These are phyloP conservation scores for Misopates orontium DNA, from an alignment of 257 asterid genomes.

Conservation along the genomic window DNA sequence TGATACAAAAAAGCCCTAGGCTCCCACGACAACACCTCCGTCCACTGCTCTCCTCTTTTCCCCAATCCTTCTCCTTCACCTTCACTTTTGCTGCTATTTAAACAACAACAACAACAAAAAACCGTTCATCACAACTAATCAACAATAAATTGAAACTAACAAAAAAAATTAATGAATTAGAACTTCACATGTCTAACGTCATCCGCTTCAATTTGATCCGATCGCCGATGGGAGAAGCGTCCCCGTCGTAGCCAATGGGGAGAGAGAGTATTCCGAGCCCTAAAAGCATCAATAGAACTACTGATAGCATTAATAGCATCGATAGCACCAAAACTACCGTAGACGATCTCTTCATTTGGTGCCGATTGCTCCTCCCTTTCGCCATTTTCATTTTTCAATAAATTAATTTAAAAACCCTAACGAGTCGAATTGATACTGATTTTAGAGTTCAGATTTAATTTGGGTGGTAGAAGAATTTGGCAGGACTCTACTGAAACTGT, in stretches of 20 bases:
- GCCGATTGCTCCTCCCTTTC: conserved; percentile 57
- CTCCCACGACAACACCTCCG: conserved; percentile 75
- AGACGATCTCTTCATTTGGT: conserved; percentile 70
- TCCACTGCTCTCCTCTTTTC: conserved; percentile 67
- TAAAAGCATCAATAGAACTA: conserved; percentile 74
- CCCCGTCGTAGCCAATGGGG: conserved; percentile 60
- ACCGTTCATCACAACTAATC: too few species aligned
- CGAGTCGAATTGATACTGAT: too few species aligned
- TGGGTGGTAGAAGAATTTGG: too few species aligned
- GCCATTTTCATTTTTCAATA: conserved; percentile 38
- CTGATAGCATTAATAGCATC: conserved; percentile 75
- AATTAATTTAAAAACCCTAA: not conserved
- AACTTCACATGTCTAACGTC: conserved; percentile 43
- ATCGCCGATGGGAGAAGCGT: conserved; percentile 37
- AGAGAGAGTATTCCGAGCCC: conserved; percentile 81
- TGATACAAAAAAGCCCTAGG: conserved; percentile 77
- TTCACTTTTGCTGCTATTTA: conserved; percentile 25
- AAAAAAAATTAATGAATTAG: not conserved
- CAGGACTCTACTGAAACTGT: too few species aligned
- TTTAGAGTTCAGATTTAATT: too few species aligned
- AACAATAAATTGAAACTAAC: not conserved
- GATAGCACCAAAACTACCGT: conserved; percentile 64
- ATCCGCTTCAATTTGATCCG: conserved; percentile 67
- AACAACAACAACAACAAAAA: not conserved
- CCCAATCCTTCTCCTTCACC: conserved; percentile 51